Conservation (phyloP, 352 stramenopile species). For the Pythium phragmitis region DNA sequence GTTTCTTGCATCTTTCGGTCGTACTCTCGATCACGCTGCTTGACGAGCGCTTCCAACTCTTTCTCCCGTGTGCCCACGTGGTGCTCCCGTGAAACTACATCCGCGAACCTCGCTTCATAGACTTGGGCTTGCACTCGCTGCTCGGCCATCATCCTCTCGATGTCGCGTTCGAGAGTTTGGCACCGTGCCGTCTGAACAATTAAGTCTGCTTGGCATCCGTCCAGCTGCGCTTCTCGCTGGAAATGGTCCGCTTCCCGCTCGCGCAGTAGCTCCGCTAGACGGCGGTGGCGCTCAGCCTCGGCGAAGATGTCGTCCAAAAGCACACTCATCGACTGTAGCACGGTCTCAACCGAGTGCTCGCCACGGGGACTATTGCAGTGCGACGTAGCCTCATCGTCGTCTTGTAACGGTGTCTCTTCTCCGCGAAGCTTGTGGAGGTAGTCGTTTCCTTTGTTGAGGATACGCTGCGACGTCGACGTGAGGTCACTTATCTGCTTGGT, state of each 20-base stretch:
- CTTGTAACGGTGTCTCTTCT: neutral
- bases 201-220: constrained; percentile 11
- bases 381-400: neutral
- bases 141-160: neutral
- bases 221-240: constrained; percentile 7
- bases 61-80: neutral
- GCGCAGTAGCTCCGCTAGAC: constrained; percentile 35
- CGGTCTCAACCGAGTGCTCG: constrained; percentile 1
- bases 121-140: neutral
- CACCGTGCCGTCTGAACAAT: neutral
- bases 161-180: constrained; percentile 2
- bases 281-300: constrained; percentile 47
- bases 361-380: neutral
- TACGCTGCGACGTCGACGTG: neutral
- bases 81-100: neutral
- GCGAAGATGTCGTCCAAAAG: constrained; percentile 52
- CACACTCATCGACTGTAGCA: constrained; percentile 43
- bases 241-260: constrained; percentile 27
- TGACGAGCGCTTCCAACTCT: constrained; percentile 1
- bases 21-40: constrained; percentile 8
- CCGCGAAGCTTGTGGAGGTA: neutral
- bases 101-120: neutral
- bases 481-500: neutral
- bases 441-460: neutral
- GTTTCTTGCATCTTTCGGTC: constrained; percentile 11